Base-by-base conservation (phyloP, 208 protist genomes). In the Jaenimonas drosophilae region DNA sequence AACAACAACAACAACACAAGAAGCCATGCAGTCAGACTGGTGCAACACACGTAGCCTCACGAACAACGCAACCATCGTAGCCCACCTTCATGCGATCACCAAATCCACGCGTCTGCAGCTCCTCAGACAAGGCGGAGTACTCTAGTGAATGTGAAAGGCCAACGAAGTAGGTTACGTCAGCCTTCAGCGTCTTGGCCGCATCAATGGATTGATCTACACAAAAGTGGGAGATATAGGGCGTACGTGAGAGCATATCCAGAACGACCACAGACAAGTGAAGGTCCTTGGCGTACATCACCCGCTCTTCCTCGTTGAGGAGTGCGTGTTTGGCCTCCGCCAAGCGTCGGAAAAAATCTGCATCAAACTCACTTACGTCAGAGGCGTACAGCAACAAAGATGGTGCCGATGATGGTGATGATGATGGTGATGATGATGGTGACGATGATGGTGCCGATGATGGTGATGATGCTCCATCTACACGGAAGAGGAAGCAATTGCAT, bases 1-100 rank as follows among this genome's bases (percentile, higher is more conserved):
- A n/a, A n/a, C n/a, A n/a, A n/a, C n/a, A n/a, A n/a, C n/a, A n/a
- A n/a, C n/a, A n/a, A n/a, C n/a, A n/a, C n/a, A n/a, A n/a, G n/a
- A n/a, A n/a, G n/a, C n/a, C n/a, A n/a, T n/a, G n/a, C n/a, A n/a
- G n/a, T n/a, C n/a, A n/a, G n/a, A n/a, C n/a, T n/a, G n/a, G n/a
- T n/a, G n/a, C n/a, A n/a, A n/a, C n/a, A n/a, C n/a, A n/a, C n/a
- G 9, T 33, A 32, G 19, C 57, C 41, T 39, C 60, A 0, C 62
- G 47, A 0, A 79, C 60, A 0, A 76, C 60, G 41, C 61, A 76
- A 14, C 76, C 76, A 43, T 85, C 76, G 50, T 60, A 79, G 23
- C 61, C 76, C 14, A 72, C 50, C 23, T 29, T 28, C 70, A 78
- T 76, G 28, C 43, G 31, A 27, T 64, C 61, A 3, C 21, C 44